A percentile compares a stretch with the other conserved stretches of the same genome.
phyloP scores from a whole-genome alignment of 345 rosid genomes.

The Brassica rapa region DNA sequence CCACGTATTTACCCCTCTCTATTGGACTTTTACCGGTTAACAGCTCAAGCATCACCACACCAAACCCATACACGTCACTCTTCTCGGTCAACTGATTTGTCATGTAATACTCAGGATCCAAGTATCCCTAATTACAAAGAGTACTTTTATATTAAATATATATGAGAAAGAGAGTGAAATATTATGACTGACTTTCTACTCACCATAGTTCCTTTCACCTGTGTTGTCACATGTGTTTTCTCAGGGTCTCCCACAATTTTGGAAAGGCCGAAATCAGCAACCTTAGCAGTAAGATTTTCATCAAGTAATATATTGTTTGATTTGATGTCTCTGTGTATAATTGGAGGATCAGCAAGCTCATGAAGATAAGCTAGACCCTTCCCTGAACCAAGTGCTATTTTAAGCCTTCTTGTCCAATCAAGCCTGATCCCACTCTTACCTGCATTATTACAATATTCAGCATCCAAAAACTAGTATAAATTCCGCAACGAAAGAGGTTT shows the following conservation, averaged over 20 bases:
- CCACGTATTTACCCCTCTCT: slow-evolving; percentile 80
- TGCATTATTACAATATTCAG: slow-evolving; percentile 32
- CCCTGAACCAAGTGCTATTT: slow-evolving; percentile 75
- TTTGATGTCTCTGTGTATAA: slow-evolving; percentile 92
- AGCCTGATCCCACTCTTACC: slow-evolving; percentile 78
- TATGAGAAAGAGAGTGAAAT: background rate
- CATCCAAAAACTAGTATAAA: background rate
- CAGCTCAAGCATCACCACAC: slow-evolving; percentile 81
- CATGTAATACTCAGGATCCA: slow-evolving; percentile 97
- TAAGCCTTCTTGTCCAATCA: slow-evolving; percentile 82
- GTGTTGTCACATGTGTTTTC: slow-evolving; percentile 76
- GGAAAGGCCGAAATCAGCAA: slow-evolving; percentile 92
- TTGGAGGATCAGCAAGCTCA: slow-evolving; percentile 93
- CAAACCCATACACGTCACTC: slow-evolving; percentile 95
- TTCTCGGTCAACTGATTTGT: slow-evolving; percentile 87
- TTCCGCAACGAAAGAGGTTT: background rate
- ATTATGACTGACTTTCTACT: slow-evolving; percentile 26
- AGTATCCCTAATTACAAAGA: slow-evolving; percentile 56
- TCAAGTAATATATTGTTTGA: slow-evolving; percentile 81
- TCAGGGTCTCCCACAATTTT: slow-evolving; percentile 63
- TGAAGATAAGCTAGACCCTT: slow-evolving; percentile 88
- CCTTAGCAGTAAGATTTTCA: slow-evolving; percentile 77
- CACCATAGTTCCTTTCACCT: slow-evolving; percentile 98
- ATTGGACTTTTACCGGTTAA: slow-evolving; percentile 72
- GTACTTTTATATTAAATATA: background rate